Evolutionary conservation across 768 basidiomycete genomes (phyloP).

Genomic region (Tricholomella constricta): DNA sequence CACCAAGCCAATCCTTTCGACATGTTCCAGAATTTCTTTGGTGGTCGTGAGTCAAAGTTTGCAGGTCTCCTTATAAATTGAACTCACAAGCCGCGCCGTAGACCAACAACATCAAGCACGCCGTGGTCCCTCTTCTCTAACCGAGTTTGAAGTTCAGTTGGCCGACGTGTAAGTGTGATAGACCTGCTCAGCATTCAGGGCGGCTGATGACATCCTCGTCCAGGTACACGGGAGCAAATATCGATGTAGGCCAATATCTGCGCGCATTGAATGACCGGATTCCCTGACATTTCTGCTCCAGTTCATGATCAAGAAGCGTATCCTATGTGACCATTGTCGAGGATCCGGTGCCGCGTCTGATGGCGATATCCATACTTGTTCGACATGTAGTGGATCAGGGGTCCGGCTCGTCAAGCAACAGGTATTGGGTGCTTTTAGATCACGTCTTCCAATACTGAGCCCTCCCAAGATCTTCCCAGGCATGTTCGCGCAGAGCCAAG

Average conservation of each 20-base stretch:
- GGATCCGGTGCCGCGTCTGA: slow-evolving; percentile 94
- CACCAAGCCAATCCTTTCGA: slow-evolving; percentile 88
- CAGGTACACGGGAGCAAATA: slow-evolving; percentile 82
- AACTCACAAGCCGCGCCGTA: slow-evolving; percentile 17
- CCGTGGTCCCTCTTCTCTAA: slow-evolving; percentile 72
- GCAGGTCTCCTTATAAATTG: background rate
- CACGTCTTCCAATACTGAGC: background rate
- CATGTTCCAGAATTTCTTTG: slow-evolving; percentile 92
- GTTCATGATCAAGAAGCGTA: slow-evolving; percentile 91
- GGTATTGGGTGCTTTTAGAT: slow-evolving; percentile 23
- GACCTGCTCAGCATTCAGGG: background rate
- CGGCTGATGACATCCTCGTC: slow-evolving; percentile 11
- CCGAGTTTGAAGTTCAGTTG: slow-evolving; percentile 84
- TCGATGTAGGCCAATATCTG: slow-evolving; percentile 60
- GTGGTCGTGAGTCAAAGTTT: slow-evolving; percentile 57
- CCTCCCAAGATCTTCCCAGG: slow-evolving; percentile 80
- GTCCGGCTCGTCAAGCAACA: slow-evolving; percentile 87
- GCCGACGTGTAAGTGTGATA: slow-evolving; percentile 68
- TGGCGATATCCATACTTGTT: slow-evolving; percentile 84
- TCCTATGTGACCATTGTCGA: slow-evolving; percentile 96
- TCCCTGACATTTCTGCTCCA: slow-evolving; percentile 30
- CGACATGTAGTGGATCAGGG: slow-evolving; percentile 82
- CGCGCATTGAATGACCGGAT: slow-evolving; percentile 21
- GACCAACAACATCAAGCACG: slow-evolving; percentile 65
- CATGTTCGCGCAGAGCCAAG: slow-evolving; percentile 90